phyloP scores from a whole-genome alignment of 768 basidiomycete species.

The Lactarius quietus region DNA sequence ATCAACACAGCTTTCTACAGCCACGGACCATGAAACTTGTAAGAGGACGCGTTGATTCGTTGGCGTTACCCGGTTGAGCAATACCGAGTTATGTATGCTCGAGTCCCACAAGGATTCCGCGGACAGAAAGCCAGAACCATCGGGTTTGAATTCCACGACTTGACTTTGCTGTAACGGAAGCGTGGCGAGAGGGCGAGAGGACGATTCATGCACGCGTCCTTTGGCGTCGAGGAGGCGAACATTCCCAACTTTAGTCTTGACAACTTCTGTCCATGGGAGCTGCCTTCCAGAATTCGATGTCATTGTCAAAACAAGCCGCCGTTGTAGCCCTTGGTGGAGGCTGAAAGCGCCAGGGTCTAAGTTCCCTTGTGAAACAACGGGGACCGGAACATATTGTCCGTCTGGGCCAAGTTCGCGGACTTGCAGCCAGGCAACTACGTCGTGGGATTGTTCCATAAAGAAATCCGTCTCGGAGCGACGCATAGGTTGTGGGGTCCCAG shows the following conservation, averaged over 20 bases:
- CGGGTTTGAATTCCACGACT: conserved; percentile 68
- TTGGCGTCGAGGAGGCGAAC: conserved; percentile 82
- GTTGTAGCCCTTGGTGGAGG: conserved; percentile 90
- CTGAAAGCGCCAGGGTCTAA: conserved; percentile 85
- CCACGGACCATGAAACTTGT: conserved; percentile 72
- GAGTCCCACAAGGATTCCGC: conserved; percentile 90
- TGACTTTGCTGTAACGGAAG: conserved; percentile 74
- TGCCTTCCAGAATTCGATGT: conserved; percentile 87
- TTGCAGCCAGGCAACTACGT: conserved; percentile 85
- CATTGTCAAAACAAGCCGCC: conserved; percentile 70
- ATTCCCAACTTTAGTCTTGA: conserved; percentile 74
- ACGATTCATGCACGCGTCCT: conserved; percentile 75
- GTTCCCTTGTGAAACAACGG: conserved; percentile 68
- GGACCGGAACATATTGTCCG: conserved; percentile 80
- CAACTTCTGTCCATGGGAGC: conserved; percentile 81
- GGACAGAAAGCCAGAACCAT: conserved; percentile 72
- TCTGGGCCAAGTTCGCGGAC: conserved; percentile 83
- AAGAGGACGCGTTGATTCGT: conserved; percentile 75
- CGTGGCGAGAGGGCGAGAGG: conserved; percentile 64
- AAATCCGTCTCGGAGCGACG: conserved; percentile 92
- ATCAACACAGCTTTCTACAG: conserved; percentile 78
- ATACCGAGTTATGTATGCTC: conserved; percentile 78
- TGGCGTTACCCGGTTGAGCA: conserved; percentile 83
- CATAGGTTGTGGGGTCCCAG: conserved; percentile 61
- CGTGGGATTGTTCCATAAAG: conserved; percentile 80